A percentile compares a stretch with the other conserved stretches of the same genome.
These are phyloP conservation scores for Hondaea fermentalgiana DNA, from an alignment of 108 stramenopile genomes.

Conservation along the genomic window DNA sequence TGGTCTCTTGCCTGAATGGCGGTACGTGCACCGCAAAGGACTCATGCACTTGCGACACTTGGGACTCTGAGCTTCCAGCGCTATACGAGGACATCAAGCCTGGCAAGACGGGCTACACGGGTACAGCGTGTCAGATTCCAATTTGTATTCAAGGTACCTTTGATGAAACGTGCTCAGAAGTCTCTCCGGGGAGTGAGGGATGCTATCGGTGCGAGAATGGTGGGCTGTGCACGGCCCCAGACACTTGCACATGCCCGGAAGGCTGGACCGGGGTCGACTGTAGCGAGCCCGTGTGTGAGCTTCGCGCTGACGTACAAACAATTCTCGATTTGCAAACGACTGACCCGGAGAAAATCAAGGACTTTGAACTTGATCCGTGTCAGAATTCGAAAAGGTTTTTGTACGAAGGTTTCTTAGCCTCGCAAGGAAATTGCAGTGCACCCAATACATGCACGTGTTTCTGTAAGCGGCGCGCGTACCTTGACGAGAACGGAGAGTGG, in stretches of 20 bases:
- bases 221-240: conserved; percentile 67
- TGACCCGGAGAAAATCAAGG: conserved; percentile 56
- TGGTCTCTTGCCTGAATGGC: conserved; percentile 55
- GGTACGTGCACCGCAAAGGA: conserved; percentile 61
- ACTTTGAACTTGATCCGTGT: conserved; percentile 73
- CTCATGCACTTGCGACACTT: conserved; percentile 55
- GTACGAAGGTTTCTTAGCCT: conserved; percentile 17
- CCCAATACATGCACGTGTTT: conserved; percentile 70
- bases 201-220: conserved; percentile 75
- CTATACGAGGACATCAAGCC: conserved; percentile 48
- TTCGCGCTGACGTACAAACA: conserved; percentile 48
- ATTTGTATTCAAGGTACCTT: conserved; percentile 69
- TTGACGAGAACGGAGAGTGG: conserved; percentile 39
- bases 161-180: conserved; percentile 60
- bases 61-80: conserved; percentile 43
- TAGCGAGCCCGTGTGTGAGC: conserved; percentile 64
- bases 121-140: conserved; percentile 67
- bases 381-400: conserved; percentile 17
- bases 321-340: conserved; percentile 58
- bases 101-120: conserved; percentile 66
- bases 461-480: conserved; percentile 49
- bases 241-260: conserved; percentile 63
- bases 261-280: conserved; percentile 79
- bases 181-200: conserved; percentile 55
- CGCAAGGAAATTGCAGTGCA: conserved; percentile 63